Conservation (phyloP, 2,329 filamentous ascomycete genomes). For the Penicillium sp. region DNA sequence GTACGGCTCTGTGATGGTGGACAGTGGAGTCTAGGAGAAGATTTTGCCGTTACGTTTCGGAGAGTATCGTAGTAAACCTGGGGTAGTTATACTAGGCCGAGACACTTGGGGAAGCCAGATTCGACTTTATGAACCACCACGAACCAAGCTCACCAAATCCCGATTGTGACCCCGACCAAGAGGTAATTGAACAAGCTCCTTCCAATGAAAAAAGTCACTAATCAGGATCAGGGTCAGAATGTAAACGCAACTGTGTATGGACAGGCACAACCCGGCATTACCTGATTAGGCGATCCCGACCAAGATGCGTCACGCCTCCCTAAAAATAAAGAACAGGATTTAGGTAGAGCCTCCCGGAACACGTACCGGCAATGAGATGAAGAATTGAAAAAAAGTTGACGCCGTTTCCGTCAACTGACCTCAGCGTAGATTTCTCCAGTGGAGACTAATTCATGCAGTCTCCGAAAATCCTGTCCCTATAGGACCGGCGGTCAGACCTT, state of each 20-base stretch:
- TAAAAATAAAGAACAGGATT: slow-evolving; percentile 7
- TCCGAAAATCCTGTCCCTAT: background rate
- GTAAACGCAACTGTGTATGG: background rate
- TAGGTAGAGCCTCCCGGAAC: background rate
- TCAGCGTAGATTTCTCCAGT: background rate
- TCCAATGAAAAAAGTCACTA: no score
- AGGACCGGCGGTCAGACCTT: no score
- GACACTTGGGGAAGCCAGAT: background rate
- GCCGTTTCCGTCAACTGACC: background rate
- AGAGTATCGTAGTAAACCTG: background rate
- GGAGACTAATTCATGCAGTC: background rate
- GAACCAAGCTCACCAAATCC: background rate
- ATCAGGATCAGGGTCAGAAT: background rate
- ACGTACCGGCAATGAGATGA: background rate
- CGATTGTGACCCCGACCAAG: no score
- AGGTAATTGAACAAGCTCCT: background rate
- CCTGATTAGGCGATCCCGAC: slow-evolving; percentile 19
- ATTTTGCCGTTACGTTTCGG: background rate
- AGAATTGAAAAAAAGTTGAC: background rate
- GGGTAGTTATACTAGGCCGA: background rate
- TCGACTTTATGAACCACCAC: background rate
- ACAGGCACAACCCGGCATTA: slow-evolving; percentile 5
- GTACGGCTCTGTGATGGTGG: no score
- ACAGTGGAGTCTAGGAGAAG: background rate
- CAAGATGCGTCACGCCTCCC: slow-evolving; percentile 3